Conservation (phyloP, 345 rosid genomes). For the Ceriops zippeliana region DNA sequence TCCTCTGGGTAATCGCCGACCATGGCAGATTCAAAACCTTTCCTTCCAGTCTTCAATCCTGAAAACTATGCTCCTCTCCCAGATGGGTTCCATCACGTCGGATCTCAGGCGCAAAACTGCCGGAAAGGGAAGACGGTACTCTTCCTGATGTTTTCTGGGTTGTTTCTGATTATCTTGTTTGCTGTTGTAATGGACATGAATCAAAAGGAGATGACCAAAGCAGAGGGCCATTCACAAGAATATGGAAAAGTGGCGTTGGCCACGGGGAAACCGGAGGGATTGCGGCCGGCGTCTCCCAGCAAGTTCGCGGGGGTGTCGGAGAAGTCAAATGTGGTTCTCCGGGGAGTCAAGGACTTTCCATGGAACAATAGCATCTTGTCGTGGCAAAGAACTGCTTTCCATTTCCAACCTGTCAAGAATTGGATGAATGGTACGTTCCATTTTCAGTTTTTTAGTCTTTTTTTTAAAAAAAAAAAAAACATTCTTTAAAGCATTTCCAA, state of each 20-base stretch:
- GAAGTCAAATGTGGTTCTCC: constrained; percentile 40
- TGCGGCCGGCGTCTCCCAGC: constrained; percentile 40
- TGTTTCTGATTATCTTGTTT: constrained; percentile 37
- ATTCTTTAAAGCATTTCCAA: no score
- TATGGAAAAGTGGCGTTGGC: not conserved
- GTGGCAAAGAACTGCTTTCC: constrained; percentile 91
- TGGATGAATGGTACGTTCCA: constrained; percentile 85
- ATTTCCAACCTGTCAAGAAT: constrained; percentile 87
- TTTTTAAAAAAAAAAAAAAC: no score
- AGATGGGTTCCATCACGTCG: constrained; percentile 3
- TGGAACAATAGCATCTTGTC: constrained; percentile 89
- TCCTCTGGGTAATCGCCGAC: not conserved
- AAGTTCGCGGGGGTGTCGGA: constrained; percentile 65
- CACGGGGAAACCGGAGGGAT: not conserved
- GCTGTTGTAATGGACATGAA: constrained; percentile 19
- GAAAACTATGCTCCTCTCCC: constrained; percentile 16
- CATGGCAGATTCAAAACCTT: constrained; percentile 23
- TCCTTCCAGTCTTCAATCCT: constrained; percentile 16
- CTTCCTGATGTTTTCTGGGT: constrained; percentile 22
- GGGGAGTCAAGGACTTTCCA: constrained; percentile 30
- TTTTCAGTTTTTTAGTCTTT: not conserved
- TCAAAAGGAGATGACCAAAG: not conserved
- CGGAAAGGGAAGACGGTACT: constrained; percentile 24
- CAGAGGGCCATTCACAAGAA: not conserved
- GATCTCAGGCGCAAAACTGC: constrained; percentile 16